Percentiles rank a stretch among this genome's conserved stretches.
Evolutionary conservation across 2,329 filamentous ascomycete species (phyloP).

Genomic region (Phaeosphaeria sp.): DNA sequence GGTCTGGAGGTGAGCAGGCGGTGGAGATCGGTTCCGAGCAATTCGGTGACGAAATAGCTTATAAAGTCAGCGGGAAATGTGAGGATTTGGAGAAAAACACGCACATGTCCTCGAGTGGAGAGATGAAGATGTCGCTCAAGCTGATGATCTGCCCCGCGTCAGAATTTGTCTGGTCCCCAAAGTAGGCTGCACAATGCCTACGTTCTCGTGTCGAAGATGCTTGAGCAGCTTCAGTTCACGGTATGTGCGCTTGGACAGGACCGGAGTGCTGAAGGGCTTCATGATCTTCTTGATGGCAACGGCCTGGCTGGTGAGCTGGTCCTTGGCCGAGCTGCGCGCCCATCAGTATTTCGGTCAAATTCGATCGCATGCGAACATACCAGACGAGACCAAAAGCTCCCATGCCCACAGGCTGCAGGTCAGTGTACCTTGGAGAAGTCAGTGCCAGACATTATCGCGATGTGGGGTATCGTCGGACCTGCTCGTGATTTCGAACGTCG

Average conservation of each 20-base stretch:
- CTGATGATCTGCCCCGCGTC: conserved; percentile 75
- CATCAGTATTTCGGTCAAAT: conserved; percentile 17
- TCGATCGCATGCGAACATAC: conserved; percentile 57
- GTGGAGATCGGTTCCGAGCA: conserved; percentile 95
- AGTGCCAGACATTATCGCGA: conserved; percentile 24
- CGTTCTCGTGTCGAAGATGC: conserved; percentile 96
- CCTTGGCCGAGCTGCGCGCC: conserved; percentile 81
- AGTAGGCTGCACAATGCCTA: conserved; percentile 50
- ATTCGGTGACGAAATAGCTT: conserved; percentile 97
- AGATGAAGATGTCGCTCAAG: conserved; percentile 99
- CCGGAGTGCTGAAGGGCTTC: conserved; percentile 99
- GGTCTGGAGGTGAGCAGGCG: conserved; percentile 92
- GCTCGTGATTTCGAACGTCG: conserved; percentile 99
- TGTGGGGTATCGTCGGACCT: conserved; percentile 65
- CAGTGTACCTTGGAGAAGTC: conserved; percentile 76
- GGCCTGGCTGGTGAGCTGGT: conserved; percentile 95
- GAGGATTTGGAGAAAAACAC: conserved; percentile 36
- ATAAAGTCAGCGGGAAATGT: conserved; percentile 23
- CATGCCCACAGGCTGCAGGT: conserved; percentile 98
- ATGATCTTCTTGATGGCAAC: conserved; percentile 99
- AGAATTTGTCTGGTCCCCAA: conserved; percentile 14
- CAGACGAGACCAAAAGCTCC: conserved; percentile 98
- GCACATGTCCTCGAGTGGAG: conserved; percentile 97
- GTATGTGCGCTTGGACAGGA: conserved; percentile 96
- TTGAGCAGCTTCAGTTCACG: conserved; percentile 97